phyloP scores from a whole-genome alignment of 108 stramenopile species.

The Cylindrotheca closterium region DNA sequence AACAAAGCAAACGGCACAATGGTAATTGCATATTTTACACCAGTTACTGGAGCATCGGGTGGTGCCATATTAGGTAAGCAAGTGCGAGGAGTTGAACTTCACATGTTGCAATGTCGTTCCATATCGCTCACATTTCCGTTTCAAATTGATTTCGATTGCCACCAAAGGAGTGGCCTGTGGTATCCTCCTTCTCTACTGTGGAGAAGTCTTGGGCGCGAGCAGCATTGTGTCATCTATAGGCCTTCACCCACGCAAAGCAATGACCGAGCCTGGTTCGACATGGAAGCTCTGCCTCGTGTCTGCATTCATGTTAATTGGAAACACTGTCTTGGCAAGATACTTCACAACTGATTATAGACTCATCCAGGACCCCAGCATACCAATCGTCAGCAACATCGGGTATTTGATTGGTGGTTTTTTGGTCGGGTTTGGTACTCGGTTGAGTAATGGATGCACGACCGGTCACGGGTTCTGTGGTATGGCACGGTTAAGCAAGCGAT shows the following conservation, averaged over 20 bases:
- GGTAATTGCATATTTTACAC: constrained; percentile 16
- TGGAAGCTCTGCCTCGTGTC: constrained; percentile 64
- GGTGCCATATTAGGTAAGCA: constrained; percentile 17
- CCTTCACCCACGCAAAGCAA: constrained; percentile 25
- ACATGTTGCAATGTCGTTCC: too few species aligned
- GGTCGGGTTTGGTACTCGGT: constrained; percentile 70
- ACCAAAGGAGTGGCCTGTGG: too few species aligned
- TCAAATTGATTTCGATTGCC: too few species aligned
- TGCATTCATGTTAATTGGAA: constrained; percentile 43
- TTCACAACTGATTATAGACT: constrained; percentile 8
- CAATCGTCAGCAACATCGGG: constrained; percentile 22
- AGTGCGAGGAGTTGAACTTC: background rate
- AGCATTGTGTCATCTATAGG: constrained; percentile 51
- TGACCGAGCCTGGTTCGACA: constrained; percentile 30
- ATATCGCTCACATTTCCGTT: too few species aligned
- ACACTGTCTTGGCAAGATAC: constrained; percentile 23
- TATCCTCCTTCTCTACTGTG: constrained; percentile 58
- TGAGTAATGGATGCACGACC: constrained; percentile 78
- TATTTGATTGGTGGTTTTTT: constrained; percentile 61
- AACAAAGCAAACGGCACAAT: too few species aligned
- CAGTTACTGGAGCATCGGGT: constrained; percentile 9
- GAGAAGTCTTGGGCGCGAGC: constrained; percentile 73
- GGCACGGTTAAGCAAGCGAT: constrained; percentile 68
- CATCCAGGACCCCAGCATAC: constrained; percentile 8
- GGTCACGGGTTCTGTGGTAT: constrained; percentile 81